These are phyloP conservation scores for Phyllostachys edulis DNA, from an alignment of 176 grass and related monocot genomes.

Conservation along the genomic window DNA sequence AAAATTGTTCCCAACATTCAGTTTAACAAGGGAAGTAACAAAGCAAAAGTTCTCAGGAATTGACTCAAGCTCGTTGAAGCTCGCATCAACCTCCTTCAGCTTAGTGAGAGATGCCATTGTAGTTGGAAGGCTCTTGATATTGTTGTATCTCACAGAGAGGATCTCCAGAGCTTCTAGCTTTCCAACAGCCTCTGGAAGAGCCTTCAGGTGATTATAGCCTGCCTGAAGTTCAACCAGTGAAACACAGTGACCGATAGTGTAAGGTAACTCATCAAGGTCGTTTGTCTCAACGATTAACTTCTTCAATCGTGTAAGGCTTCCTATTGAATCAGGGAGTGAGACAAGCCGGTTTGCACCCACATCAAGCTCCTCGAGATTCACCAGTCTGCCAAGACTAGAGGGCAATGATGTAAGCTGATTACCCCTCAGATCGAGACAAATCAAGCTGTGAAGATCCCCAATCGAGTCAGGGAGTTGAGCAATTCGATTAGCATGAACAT, in stretches of 20 bases:
- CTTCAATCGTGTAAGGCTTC: constrained; percentile 66
- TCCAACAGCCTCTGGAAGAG: constrained; percentile 91
- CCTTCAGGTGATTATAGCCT: constrained; percentile 86
- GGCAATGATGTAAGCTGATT: constrained; percentile 79
- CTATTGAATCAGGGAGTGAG: constrained; percentile 77
- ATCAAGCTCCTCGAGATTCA: constrained; percentile 91
- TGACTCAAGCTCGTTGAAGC: constrained; percentile 93
- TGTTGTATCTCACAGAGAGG: constrained; percentile 92
- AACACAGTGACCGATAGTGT: constrained; percentile 84
- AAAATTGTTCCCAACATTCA: constrained; percentile 91
- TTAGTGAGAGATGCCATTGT: constrained; percentile 94
- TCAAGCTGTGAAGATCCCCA: constrained; percentile 69
- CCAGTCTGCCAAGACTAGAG: constrained; percentile 58
- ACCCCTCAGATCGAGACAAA: constrained; percentile 70
- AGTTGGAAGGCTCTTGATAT: constrained; percentile 81
- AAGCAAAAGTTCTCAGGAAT: constrained; percentile 94
- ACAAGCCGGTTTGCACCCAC: constrained; percentile 65
- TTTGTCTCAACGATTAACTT: constrained; percentile 84
- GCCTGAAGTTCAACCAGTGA: constrained; percentile 70
- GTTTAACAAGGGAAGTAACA: constrained; percentile 86
- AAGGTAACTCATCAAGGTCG: constrained; percentile 82
- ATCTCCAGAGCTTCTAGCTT: constrained; percentile 85
- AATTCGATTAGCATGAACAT: constrained; percentile 82
- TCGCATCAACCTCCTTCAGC: constrained; percentile 86
- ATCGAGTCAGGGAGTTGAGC: constrained; percentile 64